A percentile compares a stretch with the other conserved stretches of the same genome.
phyloP scores from a whole-genome alignment of 768 basidiomycete genomes.

The Rickenella mellea region DNA sequence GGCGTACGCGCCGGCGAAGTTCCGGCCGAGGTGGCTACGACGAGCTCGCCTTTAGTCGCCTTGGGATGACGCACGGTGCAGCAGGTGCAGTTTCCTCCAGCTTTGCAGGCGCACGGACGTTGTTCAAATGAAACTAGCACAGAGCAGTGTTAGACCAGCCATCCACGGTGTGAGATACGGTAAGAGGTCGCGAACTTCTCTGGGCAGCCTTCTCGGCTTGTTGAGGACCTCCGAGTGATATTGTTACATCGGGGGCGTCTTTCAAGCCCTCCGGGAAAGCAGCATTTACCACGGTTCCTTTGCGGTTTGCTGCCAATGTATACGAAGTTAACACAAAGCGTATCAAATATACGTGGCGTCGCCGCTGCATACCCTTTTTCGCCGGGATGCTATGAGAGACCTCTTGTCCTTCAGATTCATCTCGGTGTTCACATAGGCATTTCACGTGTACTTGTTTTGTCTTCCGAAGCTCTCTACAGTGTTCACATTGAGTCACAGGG shows the following conservation, averaged over 20 bases:
- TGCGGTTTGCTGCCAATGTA: slow-evolving; percentile 44
- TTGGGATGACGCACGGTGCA: slow-evolving; percentile 28
- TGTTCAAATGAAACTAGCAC: not conserved
- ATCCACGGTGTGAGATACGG: not conserved
- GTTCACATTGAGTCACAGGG: slow-evolving; percentile 51
- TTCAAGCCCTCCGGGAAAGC: slow-evolving; percentile 77
- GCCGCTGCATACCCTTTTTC: slow-evolving; percentile 55
- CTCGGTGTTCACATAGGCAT: slow-evolving; percentile 23
- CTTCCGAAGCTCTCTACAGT: slow-evolving; percentile 65
- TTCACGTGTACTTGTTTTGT: slow-evolving; percentile 32
- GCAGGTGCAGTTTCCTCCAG: slow-evolving; percentile 46
- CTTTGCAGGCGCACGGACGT: slow-evolving; percentile 36
- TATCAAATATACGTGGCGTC: slow-evolving; percentile 7
- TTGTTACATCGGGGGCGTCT: slow-evolving; percentile 46
- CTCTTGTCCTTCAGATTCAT: slow-evolving; percentile 1
- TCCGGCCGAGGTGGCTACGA: not conserved
- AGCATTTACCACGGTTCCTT: slow-evolving; percentile 57
- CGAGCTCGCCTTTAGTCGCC: slow-evolving; percentile 6
- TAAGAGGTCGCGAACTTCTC: slow-evolving; percentile 7
- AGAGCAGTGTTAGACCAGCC: not conserved
- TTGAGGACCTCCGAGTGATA: slow-evolving; percentile 38
- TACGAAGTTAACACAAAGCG: slow-evolving; percentile 27
- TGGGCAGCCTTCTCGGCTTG: slow-evolving; percentile 52
- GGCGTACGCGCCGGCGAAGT: too few species aligned
- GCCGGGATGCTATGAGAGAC: slow-evolving; percentile 1